Base-by-base conservation (phyloP, 78 protist species). In the Chrysochromulina parva region DNA sequence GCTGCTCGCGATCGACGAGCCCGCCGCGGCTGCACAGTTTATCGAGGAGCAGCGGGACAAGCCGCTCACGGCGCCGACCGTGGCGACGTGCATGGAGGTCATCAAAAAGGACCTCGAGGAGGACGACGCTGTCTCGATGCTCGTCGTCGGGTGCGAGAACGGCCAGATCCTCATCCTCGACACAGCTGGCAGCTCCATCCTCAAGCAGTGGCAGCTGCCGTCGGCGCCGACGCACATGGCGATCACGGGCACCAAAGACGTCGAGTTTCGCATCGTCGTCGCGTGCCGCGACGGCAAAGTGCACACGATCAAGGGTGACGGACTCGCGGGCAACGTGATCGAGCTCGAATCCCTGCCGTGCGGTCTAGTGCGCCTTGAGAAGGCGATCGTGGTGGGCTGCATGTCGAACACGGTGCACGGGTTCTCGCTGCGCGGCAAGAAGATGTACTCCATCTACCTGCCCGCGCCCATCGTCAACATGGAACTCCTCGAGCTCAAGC, bases 131-230 rank as follows among this genome's bases (percentile, higher is more conserved):
- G 28, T 82, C 28, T 92, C 94, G 28, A 69, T 50, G 48, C 92
- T 95, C 3, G 92, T 95, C 14, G 38, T 95, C 3, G 96, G 96
- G 17, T 91, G 95, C 1, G 96, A 95, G 90, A 1, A 1, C 54
- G 59, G 78, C 26, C 82, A 62, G 50, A 58, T 93, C 0, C 88
- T 80, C 50, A 50, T 95, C 26, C 95, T 95, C 50, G 95, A 93
- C 65, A 65, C 91, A 0, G 2, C 71, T 9, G 88, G 80, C 59
- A 17, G 1, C 55, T 1, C 88, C n/a, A 55, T 88, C 69, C 5
- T 78, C 24, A n/a, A 16, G 60, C 76, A 11, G 22, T 0, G 71
- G 3, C 2, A 16, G 28, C 87, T 90, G 71, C 88, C 73, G 13
- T 6, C 73, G 16, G 2, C 88, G 22, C 94, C 96, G 0, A 93